These are phyloP conservation scores for Leccinellum rugosiceps DNA, from an alignment of 768 basidiomycete genomes.

Conservation along the genomic window DNA sequence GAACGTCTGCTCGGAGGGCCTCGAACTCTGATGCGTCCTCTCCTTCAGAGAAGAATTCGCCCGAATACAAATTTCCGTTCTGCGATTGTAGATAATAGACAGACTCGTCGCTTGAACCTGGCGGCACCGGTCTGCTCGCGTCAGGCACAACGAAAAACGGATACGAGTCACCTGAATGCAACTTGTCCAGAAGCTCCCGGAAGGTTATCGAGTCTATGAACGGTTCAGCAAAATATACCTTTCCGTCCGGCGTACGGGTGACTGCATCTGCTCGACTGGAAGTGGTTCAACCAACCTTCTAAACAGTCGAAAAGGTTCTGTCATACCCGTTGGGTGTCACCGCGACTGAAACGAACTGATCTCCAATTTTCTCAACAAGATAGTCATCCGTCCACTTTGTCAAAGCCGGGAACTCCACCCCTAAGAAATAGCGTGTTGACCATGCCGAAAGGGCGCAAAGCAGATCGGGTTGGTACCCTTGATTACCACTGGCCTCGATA, in stretches of 20 bases:
- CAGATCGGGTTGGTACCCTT: conserved; percentile 44
- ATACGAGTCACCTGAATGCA: conserved; percentile 34
- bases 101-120: conserved; percentile 19
- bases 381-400: conserved; percentile 66
- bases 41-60: conserved; percentile 36
- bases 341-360: conserved; percentile 62
- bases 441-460: background rate
- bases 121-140: background rate
- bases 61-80: conserved; percentile 80
- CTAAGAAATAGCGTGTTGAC: conserved; percentile 31
- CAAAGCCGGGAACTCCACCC: conserved; percentile 43
- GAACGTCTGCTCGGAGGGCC: conserved; percentile 61
- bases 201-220: conserved; percentile 66
- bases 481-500: conserved; percentile 73
- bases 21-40: conserved; percentile 56
- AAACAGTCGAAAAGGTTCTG: background rate
- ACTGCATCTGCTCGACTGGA: conserved; percentile 76
- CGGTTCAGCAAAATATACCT: conserved; percentile 75
- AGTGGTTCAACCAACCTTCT: conserved; percentile 13
- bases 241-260: conserved; percentile 47
- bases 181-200: conserved; percentile 43
- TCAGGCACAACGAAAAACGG: background rate
- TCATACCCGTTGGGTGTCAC: conserved; percentile 81
- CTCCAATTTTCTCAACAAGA: conserved; percentile 53
- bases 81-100: conserved; percentile 85